Evolutionary conservation across 805 yeast species (phyloP), one percentile per base, ranked within the genome.

Genomic region (Saccharomycopsis sp.): DNA sequence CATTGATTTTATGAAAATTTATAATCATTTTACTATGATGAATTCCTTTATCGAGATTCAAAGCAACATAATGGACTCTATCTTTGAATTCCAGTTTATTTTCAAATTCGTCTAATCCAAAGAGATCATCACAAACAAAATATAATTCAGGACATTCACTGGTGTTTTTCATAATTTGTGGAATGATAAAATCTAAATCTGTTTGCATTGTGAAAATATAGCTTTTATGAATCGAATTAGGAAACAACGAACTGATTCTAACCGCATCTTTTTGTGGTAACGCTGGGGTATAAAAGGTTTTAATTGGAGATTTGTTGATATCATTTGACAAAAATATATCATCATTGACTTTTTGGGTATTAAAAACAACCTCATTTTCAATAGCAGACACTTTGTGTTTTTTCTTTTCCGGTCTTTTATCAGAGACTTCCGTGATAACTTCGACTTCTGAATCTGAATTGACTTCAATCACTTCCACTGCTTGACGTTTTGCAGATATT

Each of bases 1-100:
- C 4, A 21, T 31, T 27, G 15, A 34, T 13, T 17, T 41, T 49
- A 40, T 52, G 63, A 40, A 58, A 53, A 40, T 66, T 66, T 14
- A 66, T 50, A 69, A 66, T 66, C 67, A 66, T 61, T 40, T 66
- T 66, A n/a, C 68, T 59, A 44, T 66, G 72, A 47, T 66, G 72
- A 3, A 67, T 55, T 1, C 63, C 67, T 21, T 51, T 51, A 1
- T 64, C 60, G 3, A 61, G 40, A n/a, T 48, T 46, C 0, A 64
- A 65, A 1, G 52, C 44, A 2, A 64, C 51, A 6, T 21, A 32
- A 28, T 28, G 31, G 10, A 23, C 10, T 23, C 6, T 6, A 10
- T 23, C 10, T 10, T 10, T 23, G 26, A 23, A 10, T 10, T 23
- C 26, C 10, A 23, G 10, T 23, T 6, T 8, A 23, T 6, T 8